Evolutionary conservation across 2,329 filamentous ascomycete genomes (phyloP), one percentile per base, ranked within the genome.

Genomic region (Beauveria sp.): DNA sequence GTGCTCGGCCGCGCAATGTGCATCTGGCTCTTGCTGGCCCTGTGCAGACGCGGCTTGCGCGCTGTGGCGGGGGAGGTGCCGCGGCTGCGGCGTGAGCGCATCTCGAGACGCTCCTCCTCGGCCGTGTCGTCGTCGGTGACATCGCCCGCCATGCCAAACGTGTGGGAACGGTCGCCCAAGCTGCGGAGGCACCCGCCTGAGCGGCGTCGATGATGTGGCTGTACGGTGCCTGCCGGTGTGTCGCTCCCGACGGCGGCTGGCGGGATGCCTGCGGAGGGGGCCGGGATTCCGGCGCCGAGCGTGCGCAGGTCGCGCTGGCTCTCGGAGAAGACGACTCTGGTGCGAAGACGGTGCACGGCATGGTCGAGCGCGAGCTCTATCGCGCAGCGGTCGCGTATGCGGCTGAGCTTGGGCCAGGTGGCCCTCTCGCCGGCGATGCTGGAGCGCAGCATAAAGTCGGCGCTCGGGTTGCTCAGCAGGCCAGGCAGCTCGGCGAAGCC

Each of bases 381-480:
- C 3, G 92, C 90, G 67, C 91, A 91, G 60, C 92, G 88, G 69
- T 96, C 95, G 45, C 90, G 83, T 68, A 98, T 89, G 14, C 91
- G 86, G 65, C 88, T 89, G 10, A 98, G 77, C 71, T 93, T 93
- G 0, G 93, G 92, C 93, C 93, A 98, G 0, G 93, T 96, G 3
- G 93, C 93, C 62, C 87, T 83, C 73, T 97, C 90, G 7, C 93
- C 93, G 28, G 85, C 82, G 7, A 91, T 77, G 68, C 89, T 89
- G 9, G 90, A 88, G 52, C 88, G 83, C 5, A 88, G 73, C 90
- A 98, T 96, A 71, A 96, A 98, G 5, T 93, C 90, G 0, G 86
- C 77, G 0, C 89, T 92, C 1, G 93, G 93, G 63, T 98, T 98
- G 65, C 83, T 88, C 50, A 98, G 79, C 28, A 97, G 86, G 9